A percentile compares a stretch with the other conserved stretches of the same genome.
Evolutionary conservation across 2,329 filamentous ascomycete genomes (phyloP).

Genomic region (Neofusicoccum ribis): DNA sequence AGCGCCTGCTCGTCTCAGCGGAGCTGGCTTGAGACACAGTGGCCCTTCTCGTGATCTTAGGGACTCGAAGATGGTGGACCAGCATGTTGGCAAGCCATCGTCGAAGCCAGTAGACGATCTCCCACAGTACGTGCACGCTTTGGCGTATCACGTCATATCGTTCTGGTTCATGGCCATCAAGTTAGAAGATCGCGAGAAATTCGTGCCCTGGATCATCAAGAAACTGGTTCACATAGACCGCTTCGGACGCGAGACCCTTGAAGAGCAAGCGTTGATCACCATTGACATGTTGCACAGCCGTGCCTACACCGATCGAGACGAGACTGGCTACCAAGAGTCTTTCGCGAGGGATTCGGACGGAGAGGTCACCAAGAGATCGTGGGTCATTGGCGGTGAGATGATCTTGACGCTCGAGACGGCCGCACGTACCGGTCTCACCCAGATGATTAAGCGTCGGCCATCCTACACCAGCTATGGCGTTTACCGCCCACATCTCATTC

Average conservation of each 20-base stretch:
- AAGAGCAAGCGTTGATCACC: slow-evolving; percentile 91
- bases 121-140: slow-evolving; percentile 88
- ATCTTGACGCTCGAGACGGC: slow-evolving; percentile 66
- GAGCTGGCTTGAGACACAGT: slow-evolving; percentile 44
- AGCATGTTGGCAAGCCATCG: slow-evolving; percentile 12
- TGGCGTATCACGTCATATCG: slow-evolving; percentile 92
- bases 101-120: slow-evolving; percentile 66
- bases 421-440: slow-evolving; percentile 64
- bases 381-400: slow-evolving; percentile 65
- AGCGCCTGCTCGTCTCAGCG: slow-evolving; percentile 33
- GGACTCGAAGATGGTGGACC: slow-evolving; percentile 16
- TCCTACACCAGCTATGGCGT: slow-evolving; percentile 46
- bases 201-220: slow-evolving; percentile 88
- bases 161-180: slow-evolving; percentile 96
- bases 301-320: slow-evolving; percentile 80
- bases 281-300: slow-evolving; percentile 93
- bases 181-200: slow-evolving; percentile 75
- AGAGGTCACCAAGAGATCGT: slow-evolving; percentile 65
- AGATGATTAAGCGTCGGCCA: slow-evolving; percentile 70
- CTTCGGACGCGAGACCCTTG: slow-evolving; percentile 71
- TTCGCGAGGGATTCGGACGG: slow-evolving; percentile 67
- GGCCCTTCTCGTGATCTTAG: slow-evolving; percentile 43
- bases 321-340: slow-evolving; percentile 66
- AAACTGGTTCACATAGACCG: slow-evolving; percentile 77
- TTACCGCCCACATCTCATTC: slow-evolving; percentile 37